These are phyloP conservation scores for Wickerhamiella sergipiensis DNA, from an alignment of 805 yeast genomes.

Conservation along the genomic window DNA sequence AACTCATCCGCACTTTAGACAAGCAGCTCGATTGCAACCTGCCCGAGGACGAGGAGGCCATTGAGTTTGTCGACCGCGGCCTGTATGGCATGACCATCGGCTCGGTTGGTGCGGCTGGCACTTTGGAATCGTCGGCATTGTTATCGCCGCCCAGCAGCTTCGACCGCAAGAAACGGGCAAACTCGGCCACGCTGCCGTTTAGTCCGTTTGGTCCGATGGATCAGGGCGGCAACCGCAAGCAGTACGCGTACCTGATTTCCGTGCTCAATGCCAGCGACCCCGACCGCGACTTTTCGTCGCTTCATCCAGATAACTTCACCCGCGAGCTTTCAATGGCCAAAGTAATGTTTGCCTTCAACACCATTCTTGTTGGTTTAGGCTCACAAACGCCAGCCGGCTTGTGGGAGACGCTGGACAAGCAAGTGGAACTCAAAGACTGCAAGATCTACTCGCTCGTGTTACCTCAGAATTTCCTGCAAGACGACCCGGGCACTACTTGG, in stretches of 20 bases:
- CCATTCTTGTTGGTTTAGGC: conserved; percentile 50
- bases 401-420: conserved; percentile 78
- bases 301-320: conserved; percentile 65
- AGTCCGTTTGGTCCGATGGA: conserved; percentile 87
- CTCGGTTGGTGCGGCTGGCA: conserved; percentile 3
- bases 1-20: conserved; percentile 76
- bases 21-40: conserved; percentile 36
- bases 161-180: conserved; percentile 14
- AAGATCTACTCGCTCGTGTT: conserved; percentile 29
- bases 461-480: conserved; percentile 41
- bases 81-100: conserved; percentile 2
- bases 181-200: conserved; percentile 18
- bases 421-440: conserved; percentile 57
- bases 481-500: conserved; percentile 51
- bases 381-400: conserved; percentile 44
- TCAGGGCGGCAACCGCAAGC: conserved; percentile 71
- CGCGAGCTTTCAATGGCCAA: conserved; percentile 29
- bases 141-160: conserved; percentile 13
- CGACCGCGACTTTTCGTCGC: conserved; percentile 82
- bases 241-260: conserved; percentile 82
- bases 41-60: conserved; percentile 2
- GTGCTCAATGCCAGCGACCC: conserved; percentile 87
- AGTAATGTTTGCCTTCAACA: conserved; percentile 54
- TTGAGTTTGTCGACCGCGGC: conserved; percentile 1
- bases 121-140: conserved; percentile 9